These are phyloP conservation scores for Nissolia schottii DNA, from an alignment of 306 rosid genomes.

Conservation along the genomic window DNA sequence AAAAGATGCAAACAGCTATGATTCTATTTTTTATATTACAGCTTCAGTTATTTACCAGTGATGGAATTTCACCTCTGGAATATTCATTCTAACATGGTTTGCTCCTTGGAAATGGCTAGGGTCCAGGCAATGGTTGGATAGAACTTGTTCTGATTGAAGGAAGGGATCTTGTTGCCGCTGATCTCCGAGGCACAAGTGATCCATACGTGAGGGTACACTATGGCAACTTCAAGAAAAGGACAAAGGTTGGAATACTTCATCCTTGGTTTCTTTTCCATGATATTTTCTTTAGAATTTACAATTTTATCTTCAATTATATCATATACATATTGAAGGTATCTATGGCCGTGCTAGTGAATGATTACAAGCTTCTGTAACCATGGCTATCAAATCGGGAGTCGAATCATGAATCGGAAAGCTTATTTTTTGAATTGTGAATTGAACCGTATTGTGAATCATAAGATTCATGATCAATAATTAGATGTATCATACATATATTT, in stretches of 20 bases:
- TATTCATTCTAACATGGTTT: conserved; percentile 17
- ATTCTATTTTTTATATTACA: background rate
- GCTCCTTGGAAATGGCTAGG: conserved; percentile 42
- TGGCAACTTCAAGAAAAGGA: conserved; percentile 75
- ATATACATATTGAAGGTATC: background rate
- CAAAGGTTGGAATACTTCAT: conserved; percentile 60
- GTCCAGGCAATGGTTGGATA: conserved; percentile 70
- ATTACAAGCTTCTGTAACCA: background rate
- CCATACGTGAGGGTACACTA: conserved; percentile 90
- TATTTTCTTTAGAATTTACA: background rate
- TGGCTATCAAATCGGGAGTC: too few relatives aligned
- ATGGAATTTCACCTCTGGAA: background rate
- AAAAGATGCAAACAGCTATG: background rate
- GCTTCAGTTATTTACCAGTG: background rate
- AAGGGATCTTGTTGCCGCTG: conserved; percentile 89
- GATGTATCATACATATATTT: too few relatives aligned
- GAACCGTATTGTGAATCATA: too few relatives aligned
- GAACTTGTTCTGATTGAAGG: conserved; percentile 90
- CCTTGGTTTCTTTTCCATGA: conserved; percentile 11
- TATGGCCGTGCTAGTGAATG: background rate
- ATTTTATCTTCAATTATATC: background rate
- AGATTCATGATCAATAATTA: too few relatives aligned
- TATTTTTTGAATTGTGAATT: too few relatives aligned
- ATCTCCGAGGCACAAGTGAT: conserved; percentile 97
- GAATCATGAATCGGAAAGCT: too few relatives aligned